phyloP scores from a whole-genome alignment of 805 yeast genomes.

The Scheffersomyces spartinae region DNA sequence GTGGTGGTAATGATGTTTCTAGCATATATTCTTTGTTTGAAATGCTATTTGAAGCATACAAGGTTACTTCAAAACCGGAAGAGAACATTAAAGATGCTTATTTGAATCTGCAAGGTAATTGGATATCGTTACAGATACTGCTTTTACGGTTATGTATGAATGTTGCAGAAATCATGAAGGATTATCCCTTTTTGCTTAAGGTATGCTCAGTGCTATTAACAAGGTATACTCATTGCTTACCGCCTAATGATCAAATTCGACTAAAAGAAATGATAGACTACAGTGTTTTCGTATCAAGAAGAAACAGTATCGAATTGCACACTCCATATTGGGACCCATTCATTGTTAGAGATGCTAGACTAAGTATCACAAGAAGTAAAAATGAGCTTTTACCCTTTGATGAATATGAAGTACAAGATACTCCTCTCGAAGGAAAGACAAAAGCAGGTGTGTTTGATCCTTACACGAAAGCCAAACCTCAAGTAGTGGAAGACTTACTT shows the following conservation, averaged over 20 bases:
- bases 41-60: conserved; percentile 40
- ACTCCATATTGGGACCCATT: conserved; percentile 65
- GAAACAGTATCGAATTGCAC: conserved; percentile 13
- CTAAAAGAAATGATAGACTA: conserved; percentile 22
- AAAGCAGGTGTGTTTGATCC: too few relatives aligned
- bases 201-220: conserved; percentile 45
- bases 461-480: too few relatives aligned
- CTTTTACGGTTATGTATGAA: conserved; percentile 39
- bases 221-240: conserved; percentile 41
- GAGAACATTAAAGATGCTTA: conserved; percentile 10
- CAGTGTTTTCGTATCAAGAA: conserved; percentile 10
- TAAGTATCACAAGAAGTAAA: conserved; percentile 14
- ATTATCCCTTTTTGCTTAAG: conserved; percentile 23
- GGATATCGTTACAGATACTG: conserved; percentile 49
- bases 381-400: conserved; percentile 18
- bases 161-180: conserved; percentile 41
- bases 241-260: conserved; percentile 44
- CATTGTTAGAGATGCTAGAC: conserved; percentile 40
- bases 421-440: too few relatives aligned
- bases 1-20: conserved; percentile 4
- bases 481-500: too few relatives aligned
- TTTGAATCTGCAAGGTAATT: too few relatives aligned
- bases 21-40: too few relatives aligned
- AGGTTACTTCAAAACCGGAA: conserved; percentile 32
- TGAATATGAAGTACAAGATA: conserved; percentile 13